Evolutionary conservation across 176 grass and related monocot species (phyloP).

Genomic region (Musa acuminata): DNA sequence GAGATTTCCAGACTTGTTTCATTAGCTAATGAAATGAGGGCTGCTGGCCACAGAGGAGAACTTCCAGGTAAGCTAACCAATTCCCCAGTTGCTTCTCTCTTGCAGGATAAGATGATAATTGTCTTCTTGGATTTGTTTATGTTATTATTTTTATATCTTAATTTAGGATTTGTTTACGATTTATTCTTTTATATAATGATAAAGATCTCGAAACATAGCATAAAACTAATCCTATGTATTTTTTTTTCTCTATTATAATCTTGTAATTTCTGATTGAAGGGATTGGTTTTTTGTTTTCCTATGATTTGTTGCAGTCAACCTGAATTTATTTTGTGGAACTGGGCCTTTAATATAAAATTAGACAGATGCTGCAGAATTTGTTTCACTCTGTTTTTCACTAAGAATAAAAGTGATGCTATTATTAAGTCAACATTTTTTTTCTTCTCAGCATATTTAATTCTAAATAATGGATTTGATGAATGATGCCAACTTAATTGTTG

Average conservation of each 20-base stretch:
- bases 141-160: not conserved
- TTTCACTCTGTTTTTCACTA: too few relatives aligned
- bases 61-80: constrained; percentile 50
- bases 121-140: not conserved
- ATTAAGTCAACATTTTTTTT: not conserved
- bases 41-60: constrained; percentile 39
- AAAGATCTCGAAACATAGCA: too few relatives aligned
- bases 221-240: not conserved
- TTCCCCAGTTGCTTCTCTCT: not conserved
- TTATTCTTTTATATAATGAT: not conserved
- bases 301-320: not conserved
- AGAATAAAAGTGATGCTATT: too few relatives aligned
- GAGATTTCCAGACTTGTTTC: constrained; percentile 55
- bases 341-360: too few relatives aligned
- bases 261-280: not conserved
- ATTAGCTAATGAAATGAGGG: constrained; percentile 69
- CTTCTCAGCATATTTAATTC: not conserved
- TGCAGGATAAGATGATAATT: not conserved
- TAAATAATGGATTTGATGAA: not conserved
- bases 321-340: not conserved
- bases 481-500: not conserved
- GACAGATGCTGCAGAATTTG: too few relatives aligned
- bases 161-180: not conserved
- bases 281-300: not conserved
- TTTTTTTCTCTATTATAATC: not conserved